A percentile compares a stretch with the other conserved stretches of the same genome.
Evolutionary conservation across 2,329 filamentous ascomycete species (phyloP).

Genomic region (Trichoderma breve): DNA sequence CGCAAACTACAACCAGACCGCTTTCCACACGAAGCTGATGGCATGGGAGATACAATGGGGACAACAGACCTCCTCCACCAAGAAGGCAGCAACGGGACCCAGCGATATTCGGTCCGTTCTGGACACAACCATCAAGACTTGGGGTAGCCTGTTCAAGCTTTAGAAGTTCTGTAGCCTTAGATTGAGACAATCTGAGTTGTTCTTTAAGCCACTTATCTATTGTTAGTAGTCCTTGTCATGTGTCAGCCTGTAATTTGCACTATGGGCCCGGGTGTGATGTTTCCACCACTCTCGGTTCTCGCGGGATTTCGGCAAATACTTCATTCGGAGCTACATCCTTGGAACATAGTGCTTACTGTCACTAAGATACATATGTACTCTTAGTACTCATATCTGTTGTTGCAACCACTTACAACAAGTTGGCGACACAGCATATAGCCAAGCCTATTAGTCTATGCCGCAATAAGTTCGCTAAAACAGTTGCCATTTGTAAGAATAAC

Average conservation of each 20-base stretch:
- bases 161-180: not conserved
- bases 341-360: not conserved
- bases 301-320: not conserved
- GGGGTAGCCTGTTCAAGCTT: not conserved
- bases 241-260: not conserved
- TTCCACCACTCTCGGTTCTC: not conserved
- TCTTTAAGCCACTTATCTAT: not conserved
- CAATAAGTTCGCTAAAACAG: not conserved
- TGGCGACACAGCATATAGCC: not conserved
- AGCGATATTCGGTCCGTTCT: not conserved
- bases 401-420: not conserved
- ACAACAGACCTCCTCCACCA: not conserved
- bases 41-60: constrained; percentile 14
- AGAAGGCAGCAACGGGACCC: not conserved
- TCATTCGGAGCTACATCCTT: not conserved
- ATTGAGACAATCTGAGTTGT: not conserved
- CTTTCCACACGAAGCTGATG: constrained; percentile 15
- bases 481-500: not conserved
- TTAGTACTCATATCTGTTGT: not conserved
- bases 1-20: constrained; percentile 18
- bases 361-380: no score
- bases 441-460: not conserved
- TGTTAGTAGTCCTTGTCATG: not conserved
- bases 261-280: not conserved
- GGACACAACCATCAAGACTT: not conserved